These are phyloP conservation scores for Aspergillus brasiliensis DNA, from an alignment of 2,329 filamentous ascomycete genomes.

Conservation along the genomic window DNA sequence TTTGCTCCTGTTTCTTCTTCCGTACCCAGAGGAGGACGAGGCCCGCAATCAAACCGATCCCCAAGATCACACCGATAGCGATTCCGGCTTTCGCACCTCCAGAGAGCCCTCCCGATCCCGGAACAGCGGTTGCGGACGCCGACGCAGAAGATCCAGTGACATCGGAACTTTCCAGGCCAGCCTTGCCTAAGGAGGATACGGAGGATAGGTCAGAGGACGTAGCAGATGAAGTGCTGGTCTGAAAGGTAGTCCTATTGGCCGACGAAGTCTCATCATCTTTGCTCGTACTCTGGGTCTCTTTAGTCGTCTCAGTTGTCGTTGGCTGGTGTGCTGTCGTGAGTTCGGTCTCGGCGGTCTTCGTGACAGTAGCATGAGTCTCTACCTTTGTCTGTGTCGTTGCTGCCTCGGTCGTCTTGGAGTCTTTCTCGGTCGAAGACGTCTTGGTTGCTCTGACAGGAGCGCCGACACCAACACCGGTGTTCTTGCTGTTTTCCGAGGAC, in stretches of 20 bases:
- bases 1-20: constrained; percentile 66
- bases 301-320: constrained; percentile 18
- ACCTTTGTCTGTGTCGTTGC: constrained; percentile 13
- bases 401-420: constrained; percentile 10
- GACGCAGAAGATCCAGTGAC: constrained; percentile 22
- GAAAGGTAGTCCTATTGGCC: constrained; percentile 21
- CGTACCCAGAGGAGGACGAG: constrained; percentile 72
- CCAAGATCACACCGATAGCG: constrained; percentile 76
- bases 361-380: constrained; percentile 14
- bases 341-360: constrained; percentile 14
- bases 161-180: constrained; percentile 21
- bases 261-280: constrained; percentile 10
- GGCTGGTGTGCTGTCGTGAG: constrained; percentile 18
- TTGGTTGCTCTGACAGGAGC: constrained; percentile 26
- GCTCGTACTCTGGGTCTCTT: constrained; percentile 8
- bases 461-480: constrained; percentile 34
- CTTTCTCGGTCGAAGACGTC: constrained; percentile 13
- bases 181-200: constrained; percentile 8
- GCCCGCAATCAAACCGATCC: constrained; percentile 66
- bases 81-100: constrained; percentile 72
- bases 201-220: constrained; percentile 14
- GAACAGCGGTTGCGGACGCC: constrained; percentile 27
- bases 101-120: constrained; percentile 42
- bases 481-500: constrained; percentile 10
- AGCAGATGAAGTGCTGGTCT: constrained; percentile 24